Percentiles rank a stretch among this genome's conserved stretches.
These are phyloP conservation scores for Eucalyptus tenuipes DNA, from an alignment of 345 rosid species.

Conservation along the genomic window DNA sequence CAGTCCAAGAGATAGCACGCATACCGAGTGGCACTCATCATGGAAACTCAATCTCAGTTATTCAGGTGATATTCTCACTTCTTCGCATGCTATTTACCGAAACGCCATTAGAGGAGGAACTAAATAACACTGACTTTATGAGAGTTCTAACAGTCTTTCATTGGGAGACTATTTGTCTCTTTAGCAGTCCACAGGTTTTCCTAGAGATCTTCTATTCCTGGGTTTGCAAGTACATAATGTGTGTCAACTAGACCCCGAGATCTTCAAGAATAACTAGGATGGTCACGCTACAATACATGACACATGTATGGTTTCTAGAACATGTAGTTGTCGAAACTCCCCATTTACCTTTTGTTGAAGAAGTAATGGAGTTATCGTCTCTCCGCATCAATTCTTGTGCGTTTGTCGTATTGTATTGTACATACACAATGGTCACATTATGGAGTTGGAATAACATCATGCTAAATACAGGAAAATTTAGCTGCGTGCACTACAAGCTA, in stretches of 20 bases:
- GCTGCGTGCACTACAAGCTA: not conserved
- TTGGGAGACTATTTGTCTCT: not conserved
- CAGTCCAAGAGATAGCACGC: conserved; percentile 28
- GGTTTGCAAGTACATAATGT: not conserved
- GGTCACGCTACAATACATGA: not conserved
- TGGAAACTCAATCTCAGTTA: conserved; percentile 32
- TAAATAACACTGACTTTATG: not conserved
- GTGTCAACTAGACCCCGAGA: not conserved
- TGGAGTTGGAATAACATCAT: not conserved
- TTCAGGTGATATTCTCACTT: conserved; percentile 20
- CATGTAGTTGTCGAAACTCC: not conserved
- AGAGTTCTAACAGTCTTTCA: not conserved
- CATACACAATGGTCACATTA: not conserved
- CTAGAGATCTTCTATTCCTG: not conserved
- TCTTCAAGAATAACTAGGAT: not conserved
- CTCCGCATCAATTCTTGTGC: not conserved
- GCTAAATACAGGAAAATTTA: not conserved
- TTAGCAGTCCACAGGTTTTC: not conserved
- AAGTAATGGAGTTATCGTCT: not conserved
- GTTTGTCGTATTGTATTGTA: not conserved
- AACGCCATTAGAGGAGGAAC: not conserved
- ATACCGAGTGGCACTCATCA: conserved; percentile 27
- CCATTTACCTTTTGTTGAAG: not conserved
- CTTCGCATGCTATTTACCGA: not conserved
- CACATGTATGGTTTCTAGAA: not conserved